Evolutionary conservation across 345 rosid species (phyloP).

Genomic region (Bruguiera sexangula): DNA sequence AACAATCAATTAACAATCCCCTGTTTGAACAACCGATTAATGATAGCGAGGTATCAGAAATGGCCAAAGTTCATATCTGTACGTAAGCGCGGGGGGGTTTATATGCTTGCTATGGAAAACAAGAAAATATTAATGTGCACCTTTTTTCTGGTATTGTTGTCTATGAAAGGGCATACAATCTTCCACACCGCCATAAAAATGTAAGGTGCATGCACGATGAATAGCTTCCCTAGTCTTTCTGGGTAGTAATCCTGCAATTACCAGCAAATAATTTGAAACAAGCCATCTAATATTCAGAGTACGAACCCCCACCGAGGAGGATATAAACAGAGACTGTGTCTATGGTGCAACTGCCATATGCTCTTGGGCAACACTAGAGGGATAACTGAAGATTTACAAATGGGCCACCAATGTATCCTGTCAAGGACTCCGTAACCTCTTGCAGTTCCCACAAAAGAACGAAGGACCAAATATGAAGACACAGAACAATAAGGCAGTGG

Average conservation of each 20-base stretch:
- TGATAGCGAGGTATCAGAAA: not conserved
- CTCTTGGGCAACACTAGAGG: too few relatives aligned
- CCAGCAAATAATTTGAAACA: not conserved
- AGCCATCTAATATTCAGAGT: too few relatives aligned
- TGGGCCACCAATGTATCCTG: too few relatives aligned
- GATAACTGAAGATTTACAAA: too few relatives aligned
- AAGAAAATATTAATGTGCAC: slow-evolving; percentile 4
- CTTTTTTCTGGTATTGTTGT: slow-evolving; percentile 39
- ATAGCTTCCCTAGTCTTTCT: slow-evolving; percentile 43
- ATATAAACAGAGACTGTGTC: too few relatives aligned
- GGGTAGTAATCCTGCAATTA: slow-evolving; percentile 47
- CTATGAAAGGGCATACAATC: slow-evolving; percentile 38
- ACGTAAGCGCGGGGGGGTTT: not conserved
- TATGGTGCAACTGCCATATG: too few relatives aligned
- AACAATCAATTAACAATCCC: not conserved
- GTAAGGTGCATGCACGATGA: slow-evolving; percentile 36
- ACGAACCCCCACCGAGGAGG: too few relatives aligned
- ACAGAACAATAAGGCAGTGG: not conserved
- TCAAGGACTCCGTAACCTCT: too few relatives aligned
- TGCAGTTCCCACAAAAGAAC: too few relatives aligned
- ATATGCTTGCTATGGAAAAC: not conserved
- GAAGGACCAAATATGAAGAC: not conserved
- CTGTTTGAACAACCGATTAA: not conserved
- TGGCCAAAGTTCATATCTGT: not conserved
- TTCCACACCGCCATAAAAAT: slow-evolving; percentile 41